Evolutionary conservation across 495 filamentous ascomycete species (phyloP).

Genomic region (Astrocystis sublimbata): DNA sequence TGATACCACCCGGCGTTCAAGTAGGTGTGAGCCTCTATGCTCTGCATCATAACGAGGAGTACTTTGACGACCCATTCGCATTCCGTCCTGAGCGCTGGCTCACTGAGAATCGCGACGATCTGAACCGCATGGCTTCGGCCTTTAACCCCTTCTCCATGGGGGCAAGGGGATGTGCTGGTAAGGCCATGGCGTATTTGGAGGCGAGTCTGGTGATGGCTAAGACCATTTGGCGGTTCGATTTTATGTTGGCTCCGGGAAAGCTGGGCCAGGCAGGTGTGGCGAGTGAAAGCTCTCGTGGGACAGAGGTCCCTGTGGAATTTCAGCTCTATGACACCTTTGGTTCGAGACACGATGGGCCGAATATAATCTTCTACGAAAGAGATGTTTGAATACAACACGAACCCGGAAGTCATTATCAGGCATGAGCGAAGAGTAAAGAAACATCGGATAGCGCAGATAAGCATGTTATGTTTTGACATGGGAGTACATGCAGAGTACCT

Average conservation of each 20-base stretch:
- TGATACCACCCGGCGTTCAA: conserved; percentile 28
- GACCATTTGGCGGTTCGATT: conserved; percentile 39
- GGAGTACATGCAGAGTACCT: too few species aligned
- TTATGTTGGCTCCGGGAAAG: conserved; percentile 24
- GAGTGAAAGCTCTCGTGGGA: conserved; percentile 4
- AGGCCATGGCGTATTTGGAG: conserved; percentile 58
- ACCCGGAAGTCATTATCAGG: too few species aligned
- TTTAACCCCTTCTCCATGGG: conserved; percentile 62
- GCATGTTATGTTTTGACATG: too few species aligned
- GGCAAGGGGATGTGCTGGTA: conserved; percentile 58
- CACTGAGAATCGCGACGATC: neutral
- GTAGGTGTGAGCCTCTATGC: conserved; percentile 40
- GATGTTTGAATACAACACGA: too few species aligned
- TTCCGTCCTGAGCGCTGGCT: conserved; percentile 47
- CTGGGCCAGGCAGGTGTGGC: neutral
- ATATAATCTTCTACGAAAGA: too few species aligned
- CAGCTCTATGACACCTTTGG: conserved; percentile 42
- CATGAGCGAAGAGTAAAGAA: too few species aligned
- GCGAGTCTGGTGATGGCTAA: conserved; percentile 53
- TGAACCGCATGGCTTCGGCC: conserved; percentile 23
- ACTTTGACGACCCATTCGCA: conserved; percentile 38
- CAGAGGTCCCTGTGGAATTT: conserved; percentile 32
- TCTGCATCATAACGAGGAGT: conserved; percentile 41
- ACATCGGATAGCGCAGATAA: too few species aligned
- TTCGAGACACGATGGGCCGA: too few species aligned